Evolutionary conservation across 345 rosid genomes (phyloP), one percentile per base, ranked within the genome.

Genomic region (Rhodomyrtus tomentosa): DNA sequence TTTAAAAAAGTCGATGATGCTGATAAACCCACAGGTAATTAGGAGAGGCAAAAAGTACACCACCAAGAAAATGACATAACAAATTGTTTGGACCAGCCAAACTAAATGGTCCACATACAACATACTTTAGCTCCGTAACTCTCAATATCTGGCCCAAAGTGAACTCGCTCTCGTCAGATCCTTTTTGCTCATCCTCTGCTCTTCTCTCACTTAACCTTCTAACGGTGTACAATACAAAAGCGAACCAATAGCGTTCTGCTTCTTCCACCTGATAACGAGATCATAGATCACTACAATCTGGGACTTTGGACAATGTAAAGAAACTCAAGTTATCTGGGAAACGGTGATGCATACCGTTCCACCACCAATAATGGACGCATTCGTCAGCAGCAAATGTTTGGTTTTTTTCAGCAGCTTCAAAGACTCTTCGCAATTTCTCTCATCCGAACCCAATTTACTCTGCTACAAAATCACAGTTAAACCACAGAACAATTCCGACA

Each of bases 191-290:
- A 45, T 76, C 88, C 29, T 82, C 94, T 54, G 86, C 88, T 49
- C 84, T 90, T 89, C 84, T 92, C 89, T 92, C 88, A 82, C 90
- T 85, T 83, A 95, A 88, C 90, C 88, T 93, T 88, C 90, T 93
- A 54, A 93, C 91, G 2, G 96, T 93, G 81, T 86, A 96, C 50
- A 91, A 88, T 58, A 96, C 91, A 86, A 95, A 95, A 1, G 98
- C 95, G 88, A 92, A 94, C 98, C 97, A 95, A 88, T 89, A 95
- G 87, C 93, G 91, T 84, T 94, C 98, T 15, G 93, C 95, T 90
- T 96, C 99, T 87, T 96, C 99, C 58, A 84, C 88, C 99, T 95
- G 87, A 85, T 7, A 84, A 29, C 56, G 13, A 56, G 55, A 38
- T 42, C 45, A n/a, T 20, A 50, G 3, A 58, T 82, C 74, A 84